Percentiles rank a stretch among this genome's conserved stretches.
These are phyloP conservation scores for Saitozyma sp. DNA, from an alignment of 768 basidiomycete species.

Conservation along the genomic window DNA sequence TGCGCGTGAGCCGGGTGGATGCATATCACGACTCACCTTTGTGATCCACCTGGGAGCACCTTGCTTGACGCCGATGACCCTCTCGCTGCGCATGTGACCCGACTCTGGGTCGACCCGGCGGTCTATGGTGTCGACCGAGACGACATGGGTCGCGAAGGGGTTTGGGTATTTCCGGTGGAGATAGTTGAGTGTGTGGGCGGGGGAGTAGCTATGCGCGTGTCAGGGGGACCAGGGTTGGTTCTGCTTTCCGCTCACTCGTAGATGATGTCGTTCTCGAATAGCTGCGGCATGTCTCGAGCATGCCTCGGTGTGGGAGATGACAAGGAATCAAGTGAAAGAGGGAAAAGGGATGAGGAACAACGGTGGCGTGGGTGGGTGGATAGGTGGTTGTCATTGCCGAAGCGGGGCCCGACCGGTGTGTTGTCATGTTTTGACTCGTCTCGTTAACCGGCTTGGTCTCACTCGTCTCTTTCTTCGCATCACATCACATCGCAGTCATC, in stretches of 20 bases:
- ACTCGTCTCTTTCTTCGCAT: too few relatives aligned
- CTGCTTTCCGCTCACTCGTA: constrained; percentile 34
- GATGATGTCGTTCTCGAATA: constrained; percentile 37
- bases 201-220: constrained; percentile 67
- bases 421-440: too few relatives aligned
- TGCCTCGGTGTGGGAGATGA: too few relatives aligned
- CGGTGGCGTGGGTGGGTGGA: too few relatives aligned
- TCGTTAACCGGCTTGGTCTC: too few relatives aligned
- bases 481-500: constrained; percentile 15
- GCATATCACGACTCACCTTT: constrained; percentile 61
- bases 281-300: constrained; percentile 21
- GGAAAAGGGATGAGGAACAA: too few relatives aligned
- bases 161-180: constrained; percentile 98
- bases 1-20: constrained; percentile 9
- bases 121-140: constrained; percentile 63
- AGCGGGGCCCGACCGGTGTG: too few relatives aligned
- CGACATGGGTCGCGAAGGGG: constrained; percentile 56
- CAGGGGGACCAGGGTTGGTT: not conserved
- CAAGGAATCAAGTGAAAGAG: too few relatives aligned
- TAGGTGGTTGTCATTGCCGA: too few relatives aligned
- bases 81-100: constrained; percentile 83
- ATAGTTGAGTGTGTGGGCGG: constrained; percentile 85
- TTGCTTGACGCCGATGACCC: constrained; percentile 88
- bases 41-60: constrained; percentile 89
- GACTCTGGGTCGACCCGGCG: constrained; percentile 78